Evolutionary conservation across 495 filamentous ascomycete genomes (phyloP).

Genomic region (Hypoxylon lenormandii): DNA sequence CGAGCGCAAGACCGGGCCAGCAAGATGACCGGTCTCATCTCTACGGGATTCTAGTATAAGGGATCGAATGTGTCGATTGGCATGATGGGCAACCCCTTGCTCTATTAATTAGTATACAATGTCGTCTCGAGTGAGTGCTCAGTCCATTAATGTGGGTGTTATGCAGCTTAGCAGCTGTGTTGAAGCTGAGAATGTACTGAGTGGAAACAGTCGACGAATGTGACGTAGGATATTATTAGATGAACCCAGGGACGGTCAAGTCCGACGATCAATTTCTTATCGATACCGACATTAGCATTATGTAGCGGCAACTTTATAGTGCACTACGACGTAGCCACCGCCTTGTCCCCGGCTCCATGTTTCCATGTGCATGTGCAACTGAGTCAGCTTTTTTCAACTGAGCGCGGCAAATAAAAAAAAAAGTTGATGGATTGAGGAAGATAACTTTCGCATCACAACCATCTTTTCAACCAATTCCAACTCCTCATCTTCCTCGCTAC

Average conservation of each 20-base stretch:
- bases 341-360: slow-evolving; percentile 15
- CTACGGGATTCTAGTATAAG: slow-evolving; percentile 29
- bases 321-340: neutral
- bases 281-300: slow-evolving; percentile 4
- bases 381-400: slow-evolving; percentile 27
- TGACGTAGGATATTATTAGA: slow-evolving; percentile 39
- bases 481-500: neutral
- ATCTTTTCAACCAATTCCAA: neutral
- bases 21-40: slow-evolving; percentile 48
- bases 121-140: neutral
- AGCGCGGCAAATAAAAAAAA: slow-evolving; percentile 40
- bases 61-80: slow-evolving; percentile 6
- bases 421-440: slow-evolving; percentile 15
- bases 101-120: neutral
- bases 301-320: slow-evolving; percentile 7
- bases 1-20: slow-evolving; percentile 47
- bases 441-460: slow-evolving; percentile 14
- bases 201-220: neutral
- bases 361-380: slow-evolving; percentile 12
- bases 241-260: neutral
- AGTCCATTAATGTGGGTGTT: slow-evolving; percentile 16
- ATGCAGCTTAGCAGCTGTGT: neutral
- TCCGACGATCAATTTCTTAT: neutral
- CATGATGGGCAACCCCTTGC: slow-evolving; percentile 28
- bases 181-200: neutral